Evolutionary conservation across 2,329 filamentous ascomycete species (phyloP).

Genomic region (Colletotrichum musicola): DNA sequence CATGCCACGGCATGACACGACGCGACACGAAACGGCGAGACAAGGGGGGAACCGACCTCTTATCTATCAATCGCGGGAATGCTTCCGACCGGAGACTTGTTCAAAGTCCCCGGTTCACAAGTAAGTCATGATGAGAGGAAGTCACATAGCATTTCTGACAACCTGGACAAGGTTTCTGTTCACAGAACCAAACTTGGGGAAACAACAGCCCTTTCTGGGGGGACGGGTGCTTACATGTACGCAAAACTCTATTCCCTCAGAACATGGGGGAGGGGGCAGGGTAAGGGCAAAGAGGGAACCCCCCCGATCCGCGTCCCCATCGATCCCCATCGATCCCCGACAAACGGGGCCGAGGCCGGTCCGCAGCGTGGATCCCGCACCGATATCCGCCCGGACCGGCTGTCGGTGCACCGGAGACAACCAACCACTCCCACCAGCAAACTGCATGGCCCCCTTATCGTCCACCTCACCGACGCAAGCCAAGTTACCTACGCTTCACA

Average conservation of each 20-base stretch:
- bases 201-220: neutral
- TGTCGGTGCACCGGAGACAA: slow-evolving; percentile 23
- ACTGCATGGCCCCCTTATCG: neutral
- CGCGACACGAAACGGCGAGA: neutral
- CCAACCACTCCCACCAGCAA: slow-evolving; percentile 10
- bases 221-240: neutral
- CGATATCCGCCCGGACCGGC: slow-evolving; percentile 36
- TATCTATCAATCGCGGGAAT: slow-evolving; percentile 3
- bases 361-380: slow-evolving; percentile 23
- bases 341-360: slow-evolving; percentile 31
- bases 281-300: slow-evolving; percentile 1
- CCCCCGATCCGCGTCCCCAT: too few species aligned
- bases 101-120: neutral
- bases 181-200: slow-evolving; percentile 7
- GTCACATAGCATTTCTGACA: too few species aligned
- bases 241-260: neutral
- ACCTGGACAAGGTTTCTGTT: too few species aligned
- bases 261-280: too few species aligned
- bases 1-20: neutral
- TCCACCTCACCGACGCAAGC: slow-evolving; percentile 21
- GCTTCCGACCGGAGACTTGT: slow-evolving; percentile 8
- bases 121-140: neutral
- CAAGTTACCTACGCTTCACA: slow-evolving; percentile 2
- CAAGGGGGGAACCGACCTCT: neutral
- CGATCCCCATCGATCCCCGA: slow-evolving; percentile 22